A percentile compares a stretch with the other conserved stretches of the same genome.
Evolutionary conservation across 805 yeast genomes (phyloP).

Genomic region (Torulaspora quercuum): DNA sequence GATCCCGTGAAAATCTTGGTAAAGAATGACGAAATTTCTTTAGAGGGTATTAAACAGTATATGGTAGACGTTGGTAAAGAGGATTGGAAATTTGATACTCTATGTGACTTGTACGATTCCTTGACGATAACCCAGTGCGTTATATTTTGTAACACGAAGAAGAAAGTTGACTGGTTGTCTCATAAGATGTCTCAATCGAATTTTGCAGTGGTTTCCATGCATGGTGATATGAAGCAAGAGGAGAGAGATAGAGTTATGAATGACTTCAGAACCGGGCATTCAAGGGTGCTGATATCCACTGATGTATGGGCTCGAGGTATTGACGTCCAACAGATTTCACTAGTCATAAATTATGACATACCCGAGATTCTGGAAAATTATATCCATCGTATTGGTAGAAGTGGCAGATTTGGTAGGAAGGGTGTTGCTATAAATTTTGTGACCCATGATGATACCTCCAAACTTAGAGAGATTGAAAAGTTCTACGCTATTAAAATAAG

Average conservation of each 20-base stretch:
- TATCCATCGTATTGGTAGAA: conserved; percentile 96
- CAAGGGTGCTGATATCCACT: conserved; percentile 88
- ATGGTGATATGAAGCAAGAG: conserved; percentile 91
- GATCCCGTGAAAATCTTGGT: conserved; percentile 93
- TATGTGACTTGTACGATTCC: conserved; percentile 93
- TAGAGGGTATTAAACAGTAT: conserved; percentile 94
- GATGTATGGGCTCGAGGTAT: conserved; percentile 98
- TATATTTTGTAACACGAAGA: conserved; percentile 93
- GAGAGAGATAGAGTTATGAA: conserved; percentile 94
- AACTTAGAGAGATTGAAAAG: conserved; percentile 81
- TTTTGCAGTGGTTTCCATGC: conserved; percentile 92
- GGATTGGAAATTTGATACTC: conserved; percentile 90
- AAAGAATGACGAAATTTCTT: conserved; percentile 90
- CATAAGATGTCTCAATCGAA: conserved; percentile 68
- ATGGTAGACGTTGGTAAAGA: conserved; percentile 88
- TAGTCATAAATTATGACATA: conserved; percentile 90
- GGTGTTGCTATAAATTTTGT: conserved; percentile 96
- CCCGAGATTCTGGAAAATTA: conserved; percentile 90
- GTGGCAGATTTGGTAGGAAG: conserved; percentile 98
- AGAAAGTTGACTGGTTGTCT: conserved; percentile 88
- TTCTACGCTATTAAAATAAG: conserved; percentile 86
- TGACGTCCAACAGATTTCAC: conserved; percentile 94
- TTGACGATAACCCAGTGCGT: conserved; percentile 96
- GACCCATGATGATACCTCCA: conserved; percentile 70
- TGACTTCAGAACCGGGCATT: conserved; percentile 91